Base-by-base conservation (phyloP, 192 early-diverging fungal genomes). In the Borealophlyctis nickersoniae region DNA sequence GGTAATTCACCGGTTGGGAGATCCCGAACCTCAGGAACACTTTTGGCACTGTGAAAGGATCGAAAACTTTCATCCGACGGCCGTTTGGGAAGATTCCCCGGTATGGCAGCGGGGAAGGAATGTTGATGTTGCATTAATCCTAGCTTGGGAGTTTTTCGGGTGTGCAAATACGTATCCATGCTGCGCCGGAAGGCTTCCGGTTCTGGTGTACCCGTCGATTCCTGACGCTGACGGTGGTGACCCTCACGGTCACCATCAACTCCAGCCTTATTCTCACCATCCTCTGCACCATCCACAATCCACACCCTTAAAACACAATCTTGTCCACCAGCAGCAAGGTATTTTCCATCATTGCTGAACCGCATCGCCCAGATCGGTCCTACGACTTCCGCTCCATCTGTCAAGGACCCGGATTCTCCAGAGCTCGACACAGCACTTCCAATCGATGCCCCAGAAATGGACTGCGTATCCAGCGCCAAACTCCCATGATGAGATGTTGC, bases 261-360 rank as follows among this genome's bases (percentile, higher is more conserved):
- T n/a, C n/a, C 19, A 62, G 61, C 35, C 53, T 33, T 49, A 58
- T 39, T 29, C 75, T 35, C 23, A 72, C 65, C 31, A 67, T 57
- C 16, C 58, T 39, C 11, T 54, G 45, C 16, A 23, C 32, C 19
- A 54, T 65, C 53, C 52, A 65, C 33, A 35, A 59, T 45, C 91
- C 91, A 93, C 2, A 92, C 77, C 30, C 84, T 67, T 30, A 93
- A 67, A 26, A 86, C 62, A 58, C 79, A 81, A 72, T 86, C 84
- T 65, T 92, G 88, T n/a, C 91, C 88, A 62, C 86, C 92, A 5
- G 79, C 76, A n/a, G 90, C 92, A 60, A 93, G 58, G 67, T 89
- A 93, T 65, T 73, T 72, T 24, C 91, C 91, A 73, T 86, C 85
- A 32, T 84, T 77, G 67, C 89, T 92, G 60, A 92, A 93, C 52